These are phyloP conservation scores for Zygosaccharomyces bailii DNA, from an alignment of 805 yeast species.

Conservation along the genomic window DNA sequence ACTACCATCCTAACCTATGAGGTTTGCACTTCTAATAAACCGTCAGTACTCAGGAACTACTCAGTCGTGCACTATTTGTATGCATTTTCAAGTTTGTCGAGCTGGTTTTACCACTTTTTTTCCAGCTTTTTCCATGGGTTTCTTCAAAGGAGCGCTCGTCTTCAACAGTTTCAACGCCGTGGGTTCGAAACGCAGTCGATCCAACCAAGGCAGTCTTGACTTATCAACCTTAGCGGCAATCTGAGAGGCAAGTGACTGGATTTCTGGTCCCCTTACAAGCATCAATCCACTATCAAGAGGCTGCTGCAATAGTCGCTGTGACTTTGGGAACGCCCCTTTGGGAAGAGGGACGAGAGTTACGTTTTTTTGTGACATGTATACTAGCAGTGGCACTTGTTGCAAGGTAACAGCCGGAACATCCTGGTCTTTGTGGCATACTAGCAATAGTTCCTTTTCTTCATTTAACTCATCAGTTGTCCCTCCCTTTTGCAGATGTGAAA, in stretches of 20 bases:
- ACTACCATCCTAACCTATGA: conserved; percentile 49
- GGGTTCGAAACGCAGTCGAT: conserved; percentile 17
- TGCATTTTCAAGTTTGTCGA: neutral
- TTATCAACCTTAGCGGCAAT: conserved; percentile 19
- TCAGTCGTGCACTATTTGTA: neutral
- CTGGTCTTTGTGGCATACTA: conserved; percentile 57
- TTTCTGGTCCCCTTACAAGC: conserved; percentile 1
- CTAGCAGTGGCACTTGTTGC: conserved; percentile 56
- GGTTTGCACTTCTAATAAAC: neutral
- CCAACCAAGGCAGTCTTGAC: conserved; percentile 29
- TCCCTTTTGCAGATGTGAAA: conserved; percentile 34
- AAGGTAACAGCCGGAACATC: conserved; percentile 47
- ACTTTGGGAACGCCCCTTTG: conserved; percentile 33
- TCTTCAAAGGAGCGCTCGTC: conserved; percentile 21
- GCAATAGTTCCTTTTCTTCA: conserved; percentile 32
- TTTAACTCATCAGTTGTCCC: conserved; percentile 36
- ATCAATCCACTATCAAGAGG: neutral
- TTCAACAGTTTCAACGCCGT: conserved; percentile 23
- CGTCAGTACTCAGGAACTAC: neutral
- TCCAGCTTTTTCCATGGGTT: conserved; percentile 7
- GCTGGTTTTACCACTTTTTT: conserved; percentile 2
- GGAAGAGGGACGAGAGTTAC: conserved; percentile 64
- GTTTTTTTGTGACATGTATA: conserved; percentile 37
- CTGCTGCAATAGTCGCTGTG: conserved; percentile 13
- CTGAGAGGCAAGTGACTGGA: conserved; percentile 17